Conservation (phyloP, 2,329 filamentous ascomycete species). For the Fusarium algeriense region DNA sequence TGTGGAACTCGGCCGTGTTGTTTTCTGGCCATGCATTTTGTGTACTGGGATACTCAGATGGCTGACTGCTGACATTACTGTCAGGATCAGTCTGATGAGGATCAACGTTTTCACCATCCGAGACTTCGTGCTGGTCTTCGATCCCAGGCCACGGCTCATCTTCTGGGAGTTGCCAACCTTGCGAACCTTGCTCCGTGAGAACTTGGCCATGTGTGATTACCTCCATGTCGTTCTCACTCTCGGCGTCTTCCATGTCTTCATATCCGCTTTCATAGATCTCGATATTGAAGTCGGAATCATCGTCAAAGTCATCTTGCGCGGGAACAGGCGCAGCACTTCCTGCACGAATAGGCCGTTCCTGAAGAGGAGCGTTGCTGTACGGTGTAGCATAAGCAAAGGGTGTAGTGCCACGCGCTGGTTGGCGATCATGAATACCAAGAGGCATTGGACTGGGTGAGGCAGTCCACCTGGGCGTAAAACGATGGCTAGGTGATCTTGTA, state of each 20-base stretch:
- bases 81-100: slow-evolving; percentile 51
- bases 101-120: slow-evolving; percentile 65
- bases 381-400: slow-evolving; percentile 83
- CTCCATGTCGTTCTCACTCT: slow-evolving; percentile 45
- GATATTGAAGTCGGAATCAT: slow-evolving; percentile 55
- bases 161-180: slow-evolving; percentile 57
- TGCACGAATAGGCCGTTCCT: slow-evolving; percentile 53
- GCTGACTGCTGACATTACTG: slow-evolving; percentile 62
- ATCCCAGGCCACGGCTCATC: slow-evolving; percentile 70
- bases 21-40: slow-evolving; percentile 57
- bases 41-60: slow-evolving; percentile 68
- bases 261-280: slow-evolving; percentile 53
- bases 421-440: slow-evolving; percentile 51
- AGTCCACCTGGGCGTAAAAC: slow-evolving; percentile 69
- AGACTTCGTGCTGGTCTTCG: slow-evolving; percentile 61
- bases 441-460: slow-evolving; percentile 60
- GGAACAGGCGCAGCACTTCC: slow-evolving; percentile 48
- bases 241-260: slow-evolving; percentile 50
- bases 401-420: slow-evolving; percentile 58
- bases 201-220: slow-evolving; percentile 46
- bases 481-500: slow-evolving; percentile 68
- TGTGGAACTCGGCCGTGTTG: slow-evolving; percentile 52
- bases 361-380: slow-evolving; percentile 70
- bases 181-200: slow-evolving; percentile 41
- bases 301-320: slow-evolving; percentile 50